These are phyloP conservation scores for Tricharina praecox DNA, from an alignment of 495 filamentous ascomycete genomes.

Conservation along the genomic window DNA sequence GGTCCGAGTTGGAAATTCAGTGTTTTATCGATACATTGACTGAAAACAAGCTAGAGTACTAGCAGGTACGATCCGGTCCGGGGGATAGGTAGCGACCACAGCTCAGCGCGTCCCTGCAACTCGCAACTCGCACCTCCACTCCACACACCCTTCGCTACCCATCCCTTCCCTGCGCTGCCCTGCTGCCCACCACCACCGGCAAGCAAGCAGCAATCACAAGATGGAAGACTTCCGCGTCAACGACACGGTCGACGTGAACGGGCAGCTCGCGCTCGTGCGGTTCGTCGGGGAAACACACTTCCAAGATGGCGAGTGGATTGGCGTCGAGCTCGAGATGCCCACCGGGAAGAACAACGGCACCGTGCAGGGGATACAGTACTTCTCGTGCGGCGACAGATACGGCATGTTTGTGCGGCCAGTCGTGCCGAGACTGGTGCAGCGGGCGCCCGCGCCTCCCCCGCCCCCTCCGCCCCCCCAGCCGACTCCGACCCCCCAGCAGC, in stretches of 20 bases:
- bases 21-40: no score
- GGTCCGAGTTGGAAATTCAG: no score
- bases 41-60: no score
- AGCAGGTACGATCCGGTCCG: no score
- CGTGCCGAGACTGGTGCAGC: constrained; percentile 42
- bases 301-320: constrained; percentile 70
- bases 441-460: constrained; percentile 28
- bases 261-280: constrained; percentile 57
- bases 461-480: constrained; percentile 8
- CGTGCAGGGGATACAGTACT: constrained; percentile 78
- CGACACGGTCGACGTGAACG: constrained; percentile 33
- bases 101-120: no score
- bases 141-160: no score
- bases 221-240: constrained; percentile 17
- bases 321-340: constrained; percentile 70
- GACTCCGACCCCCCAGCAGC: constrained; percentile 4
- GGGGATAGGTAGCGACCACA: no score
- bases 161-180: no score
- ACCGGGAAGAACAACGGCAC: constrained; percentile 89
- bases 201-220: constrained; percentile 2
- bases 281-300: constrained; percentile 69
- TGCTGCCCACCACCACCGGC: no score
- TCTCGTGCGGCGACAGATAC: constrained; percentile 58
- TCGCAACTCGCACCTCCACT: no score
- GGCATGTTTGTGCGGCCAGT: constrained; percentile 78